Evolutionary conservation across 345 rosid species (phyloP).

Genomic region (Eucalyptus curtisii): DNA sequence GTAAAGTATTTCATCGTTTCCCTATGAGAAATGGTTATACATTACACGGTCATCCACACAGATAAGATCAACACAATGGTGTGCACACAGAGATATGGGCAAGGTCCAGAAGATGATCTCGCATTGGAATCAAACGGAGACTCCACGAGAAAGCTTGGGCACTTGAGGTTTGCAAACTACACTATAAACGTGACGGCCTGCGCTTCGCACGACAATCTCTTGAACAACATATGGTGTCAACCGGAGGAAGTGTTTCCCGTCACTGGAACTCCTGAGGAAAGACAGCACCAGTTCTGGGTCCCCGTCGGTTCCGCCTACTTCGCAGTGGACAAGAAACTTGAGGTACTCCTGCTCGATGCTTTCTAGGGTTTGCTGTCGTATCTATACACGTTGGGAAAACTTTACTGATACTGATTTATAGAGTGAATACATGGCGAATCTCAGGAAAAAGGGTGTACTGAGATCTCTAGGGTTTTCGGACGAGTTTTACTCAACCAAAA

Average conservation of each 20-base stretch:
- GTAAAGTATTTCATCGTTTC: too few relatives aligned
- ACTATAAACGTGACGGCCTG: background rate
- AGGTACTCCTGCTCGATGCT: background rate
- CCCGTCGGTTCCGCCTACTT: background rate
- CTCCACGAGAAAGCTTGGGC: background rate
- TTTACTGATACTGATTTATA: background rate
- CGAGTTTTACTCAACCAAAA: background rate
- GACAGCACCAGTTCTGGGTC: background rate
- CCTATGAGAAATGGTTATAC: too few relatives aligned
- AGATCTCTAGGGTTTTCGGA: background rate
- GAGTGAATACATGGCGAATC: background rate
- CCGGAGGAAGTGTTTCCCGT: background rate
- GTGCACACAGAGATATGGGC: background rate
- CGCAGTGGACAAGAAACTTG: background rate
- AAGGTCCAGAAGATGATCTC: background rate
- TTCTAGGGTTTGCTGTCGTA: background rate
- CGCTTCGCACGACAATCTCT: background rate
- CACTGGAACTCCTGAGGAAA: background rate
- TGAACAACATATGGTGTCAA: background rate
- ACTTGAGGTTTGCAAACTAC: background rate
- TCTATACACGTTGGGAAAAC: background rate
- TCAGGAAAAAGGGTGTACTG: background rate
- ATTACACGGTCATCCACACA: background rate
- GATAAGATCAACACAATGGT: background rate
- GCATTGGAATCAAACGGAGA: background rate